Conservation (phyloP, 2,329 filamentous ascomycete species). For the Chaetomium olivaceum region DNA sequence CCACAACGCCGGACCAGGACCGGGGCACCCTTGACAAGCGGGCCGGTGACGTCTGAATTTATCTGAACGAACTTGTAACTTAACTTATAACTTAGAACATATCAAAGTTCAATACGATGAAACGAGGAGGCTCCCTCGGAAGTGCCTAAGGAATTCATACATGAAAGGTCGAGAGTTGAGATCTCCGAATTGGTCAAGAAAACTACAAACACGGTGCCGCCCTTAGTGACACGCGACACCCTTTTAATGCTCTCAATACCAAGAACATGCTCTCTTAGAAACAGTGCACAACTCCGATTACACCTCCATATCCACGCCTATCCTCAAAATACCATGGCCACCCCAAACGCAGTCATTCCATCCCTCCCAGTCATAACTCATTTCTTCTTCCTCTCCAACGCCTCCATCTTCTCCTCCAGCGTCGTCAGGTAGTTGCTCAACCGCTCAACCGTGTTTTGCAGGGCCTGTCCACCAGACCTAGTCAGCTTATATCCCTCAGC, state of each 20-base stretch:
- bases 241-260: neutral
- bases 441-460: slow-evolving; percentile 84
- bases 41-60: neutral
- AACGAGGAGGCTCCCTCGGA: neutral
- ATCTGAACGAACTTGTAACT: neutral
- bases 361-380: slow-evolving; percentile 37
- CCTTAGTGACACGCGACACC: neutral
- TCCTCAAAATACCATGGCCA: neutral
- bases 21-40: slow-evolving; percentile 1
- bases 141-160: neutral
- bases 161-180: neutral
- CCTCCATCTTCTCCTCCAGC: slow-evolving; percentile 77
- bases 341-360: neutral
- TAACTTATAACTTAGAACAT: too few species aligned
- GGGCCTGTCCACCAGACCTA: slow-evolving; percentile 55
- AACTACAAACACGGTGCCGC: neutral
- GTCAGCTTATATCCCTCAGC: slow-evolving; percentile 16
- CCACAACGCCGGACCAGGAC: slow-evolving; percentile 7
- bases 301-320: neutral
- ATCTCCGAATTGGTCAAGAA: neutral
- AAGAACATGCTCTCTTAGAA: neutral
- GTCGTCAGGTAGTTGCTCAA: slow-evolving; percentile 80
- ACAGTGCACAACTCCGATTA: slow-evolving; percentile 6
- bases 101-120: neutral
- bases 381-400: slow-evolving; percentile 66